Evolutionary conservation across 805 yeast species (phyloP).

Genomic region (Pichia heedii): DNA sequence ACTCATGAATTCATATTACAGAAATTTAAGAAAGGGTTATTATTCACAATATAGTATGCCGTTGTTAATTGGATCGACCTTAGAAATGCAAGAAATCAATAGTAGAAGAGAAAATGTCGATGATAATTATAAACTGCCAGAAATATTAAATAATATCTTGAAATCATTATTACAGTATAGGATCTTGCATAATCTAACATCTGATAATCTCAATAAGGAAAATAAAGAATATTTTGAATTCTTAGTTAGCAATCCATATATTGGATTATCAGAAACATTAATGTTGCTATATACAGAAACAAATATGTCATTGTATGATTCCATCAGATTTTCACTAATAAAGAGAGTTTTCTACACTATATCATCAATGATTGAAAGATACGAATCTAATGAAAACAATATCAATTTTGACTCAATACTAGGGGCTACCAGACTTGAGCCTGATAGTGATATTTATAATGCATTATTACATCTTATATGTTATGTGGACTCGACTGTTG

Average conservation of each 20-base stretch:
- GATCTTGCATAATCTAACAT: slow-evolving; percentile 20
- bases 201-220: slow-evolving; percentile 8
- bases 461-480: too few relatives aligned
- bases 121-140: slow-evolving; percentile 7
- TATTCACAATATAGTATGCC: slow-evolving; percentile 17
- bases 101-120: slow-evolving; percentile 35
- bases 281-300: slow-evolving; percentile 35
- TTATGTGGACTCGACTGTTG: too few relatives aligned
- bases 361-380: slow-evolving; percentile 18
- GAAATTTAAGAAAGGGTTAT: slow-evolving; percentile 1
- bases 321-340: slow-evolving; percentile 20
- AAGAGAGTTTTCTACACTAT: slow-evolving; percentile 16
- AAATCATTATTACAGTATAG: slow-evolving; percentile 37
- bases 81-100: slow-evolving; percentile 51
- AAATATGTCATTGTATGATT: slow-evolving; percentile 33
- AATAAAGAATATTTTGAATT: slow-evolving; percentile 14
- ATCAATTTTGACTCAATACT: slow-evolving; percentile 17
- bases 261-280: slow-evolving; percentile 32
- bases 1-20: neutral
- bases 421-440: neutral
- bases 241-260: slow-evolving; percentile 23
- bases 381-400: slow-evolving; percentile 10
- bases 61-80: slow-evolving; percentile 35
- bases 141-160: slow-evolving; percentile 24
- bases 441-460: too few relatives aligned